Conservation (phyloP, 495 filamentous ascomycete species). For the Polyplosphaeria fusca region DNA sequence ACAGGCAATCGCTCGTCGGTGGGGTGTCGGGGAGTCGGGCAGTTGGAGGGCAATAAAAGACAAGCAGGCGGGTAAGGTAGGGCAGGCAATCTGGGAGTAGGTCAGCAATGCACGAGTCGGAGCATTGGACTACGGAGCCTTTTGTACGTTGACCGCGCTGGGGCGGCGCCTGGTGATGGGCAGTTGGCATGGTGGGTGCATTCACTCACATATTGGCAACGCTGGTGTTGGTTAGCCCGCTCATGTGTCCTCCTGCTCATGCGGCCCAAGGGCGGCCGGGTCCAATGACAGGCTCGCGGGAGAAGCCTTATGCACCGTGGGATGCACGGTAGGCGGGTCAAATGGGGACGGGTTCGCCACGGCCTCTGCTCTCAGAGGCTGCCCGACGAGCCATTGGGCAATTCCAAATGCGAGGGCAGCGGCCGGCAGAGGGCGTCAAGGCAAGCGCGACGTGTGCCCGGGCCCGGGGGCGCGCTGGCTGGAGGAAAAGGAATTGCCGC, state of each 20-base stretch:
- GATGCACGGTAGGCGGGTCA: neutral
- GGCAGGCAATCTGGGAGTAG: neutral
- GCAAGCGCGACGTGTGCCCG: slow-evolving; percentile 11
- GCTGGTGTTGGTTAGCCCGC: slow-evolving; percentile 8
- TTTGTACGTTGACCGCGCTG: slow-evolving; percentile 6
- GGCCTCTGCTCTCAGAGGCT: slow-evolving; percentile 17
- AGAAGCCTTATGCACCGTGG: slow-evolving; percentile 31
- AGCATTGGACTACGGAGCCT: neutral
- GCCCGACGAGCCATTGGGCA: slow-evolving; percentile 12
- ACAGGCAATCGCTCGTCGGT: slow-evolving; percentile 15
- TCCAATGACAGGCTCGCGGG: slow-evolving; percentile 6
- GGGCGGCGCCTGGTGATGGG: slow-evolving; percentile 8
- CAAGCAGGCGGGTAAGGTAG: neutral
- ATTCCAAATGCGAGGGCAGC: slow-evolving; percentile 10
- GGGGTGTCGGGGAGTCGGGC: neutral
- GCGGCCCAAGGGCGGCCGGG: slow-evolving; percentile 28
- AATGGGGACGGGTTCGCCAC: slow-evolving; percentile 20
- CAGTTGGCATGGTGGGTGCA: slow-evolving; percentile 9
- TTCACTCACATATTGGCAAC: slow-evolving; percentile 12
- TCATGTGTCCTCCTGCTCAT: slow-evolving; percentile 34
- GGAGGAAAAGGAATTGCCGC: slow-evolving; percentile 13
- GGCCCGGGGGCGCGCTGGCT: neutral
- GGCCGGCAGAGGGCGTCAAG: neutral
- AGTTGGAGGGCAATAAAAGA: neutral
- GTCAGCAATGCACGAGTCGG: neutral